These are phyloP conservation scores for Cudoniella acicularis DNA, from an alignment of 495 filamentous ascomycete genomes.

Conservation along the genomic window DNA sequence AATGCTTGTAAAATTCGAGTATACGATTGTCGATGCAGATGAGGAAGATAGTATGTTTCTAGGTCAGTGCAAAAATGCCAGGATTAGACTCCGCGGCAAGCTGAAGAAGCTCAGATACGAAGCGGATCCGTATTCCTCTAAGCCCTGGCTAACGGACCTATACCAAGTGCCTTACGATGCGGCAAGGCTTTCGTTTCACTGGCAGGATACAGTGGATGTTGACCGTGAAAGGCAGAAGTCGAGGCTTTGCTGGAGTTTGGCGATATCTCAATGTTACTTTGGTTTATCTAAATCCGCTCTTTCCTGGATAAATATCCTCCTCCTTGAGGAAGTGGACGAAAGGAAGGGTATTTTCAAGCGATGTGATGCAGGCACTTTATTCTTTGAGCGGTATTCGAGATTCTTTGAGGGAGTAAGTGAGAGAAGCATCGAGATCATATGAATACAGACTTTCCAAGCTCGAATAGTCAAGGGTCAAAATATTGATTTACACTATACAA, in stretches of 20 bases:
- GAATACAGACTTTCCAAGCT: too few species aligned
- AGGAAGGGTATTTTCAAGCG: not conserved
- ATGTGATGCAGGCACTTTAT: not conserved
- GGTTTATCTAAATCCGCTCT: not conserved
- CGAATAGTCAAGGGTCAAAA: too few species aligned
- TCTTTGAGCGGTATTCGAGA: not conserved
- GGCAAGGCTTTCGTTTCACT: not conserved
- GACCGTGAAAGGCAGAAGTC: not conserved
- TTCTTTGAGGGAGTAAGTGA: not conserved
- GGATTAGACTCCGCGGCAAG: not conserved
- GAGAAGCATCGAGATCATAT: not conserved
- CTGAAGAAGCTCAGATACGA: not conserved
- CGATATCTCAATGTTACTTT: not conserved
- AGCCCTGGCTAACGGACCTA: too few species aligned
- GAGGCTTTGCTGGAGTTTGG: not conserved
- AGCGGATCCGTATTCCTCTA: too few species aligned
- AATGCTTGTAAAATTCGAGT: not conserved
- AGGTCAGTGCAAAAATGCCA: not conserved
- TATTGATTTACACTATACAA: too few species aligned
- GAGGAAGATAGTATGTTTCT: not conserved
- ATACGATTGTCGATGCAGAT: not conserved
- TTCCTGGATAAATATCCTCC: not conserved
- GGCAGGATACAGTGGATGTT: not conserved
- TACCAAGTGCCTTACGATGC: not conserved
- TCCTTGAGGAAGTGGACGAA: not conserved